Conservation (phyloP, 257 asterid genomes). For the Rhazya stricta region DNA sequence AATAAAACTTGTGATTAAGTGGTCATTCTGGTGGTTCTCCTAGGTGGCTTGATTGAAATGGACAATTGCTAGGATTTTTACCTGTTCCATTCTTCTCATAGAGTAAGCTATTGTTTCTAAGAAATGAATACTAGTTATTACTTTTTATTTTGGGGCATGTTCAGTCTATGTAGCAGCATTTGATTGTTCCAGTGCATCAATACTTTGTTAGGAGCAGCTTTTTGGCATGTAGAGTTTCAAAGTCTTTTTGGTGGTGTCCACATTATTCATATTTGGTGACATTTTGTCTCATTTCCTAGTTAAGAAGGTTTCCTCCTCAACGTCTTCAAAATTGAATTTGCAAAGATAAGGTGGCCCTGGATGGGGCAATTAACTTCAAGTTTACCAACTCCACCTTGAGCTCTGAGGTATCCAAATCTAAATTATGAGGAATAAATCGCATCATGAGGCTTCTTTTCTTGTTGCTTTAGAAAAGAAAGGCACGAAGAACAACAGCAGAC, state of each 20-base stretch:
- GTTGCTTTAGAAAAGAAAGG: background rate
- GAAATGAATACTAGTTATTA: background rate
- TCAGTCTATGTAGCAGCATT: background rate
- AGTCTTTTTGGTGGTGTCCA: background rate
- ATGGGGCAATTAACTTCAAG: background rate
- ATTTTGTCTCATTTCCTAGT: conserved; percentile 8
- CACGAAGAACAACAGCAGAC: background rate
- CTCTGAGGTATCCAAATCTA: background rate
- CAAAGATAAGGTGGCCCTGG: background rate
- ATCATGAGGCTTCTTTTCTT: background rate
- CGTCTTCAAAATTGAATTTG: background rate
- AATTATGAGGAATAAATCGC: background rate
- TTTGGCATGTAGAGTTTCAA: background rate
- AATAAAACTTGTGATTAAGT: background rate
- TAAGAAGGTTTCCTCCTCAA: background rate
- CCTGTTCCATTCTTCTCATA: background rate
- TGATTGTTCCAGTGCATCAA: background rate
- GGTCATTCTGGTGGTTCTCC: background rate
- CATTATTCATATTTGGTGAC: background rate
- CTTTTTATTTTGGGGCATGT: background rate
- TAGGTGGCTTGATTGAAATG: background rate
- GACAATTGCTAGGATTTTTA: background rate
- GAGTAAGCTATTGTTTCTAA: background rate
- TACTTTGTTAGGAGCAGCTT: background rate
- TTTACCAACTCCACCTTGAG: conserved; percentile 11